Percentiles rank a stretch among this genome's conserved stretches.
Conservation (phyloP, 768 basidiomycete genomes). For the Hortiboletus campestris region DNA sequence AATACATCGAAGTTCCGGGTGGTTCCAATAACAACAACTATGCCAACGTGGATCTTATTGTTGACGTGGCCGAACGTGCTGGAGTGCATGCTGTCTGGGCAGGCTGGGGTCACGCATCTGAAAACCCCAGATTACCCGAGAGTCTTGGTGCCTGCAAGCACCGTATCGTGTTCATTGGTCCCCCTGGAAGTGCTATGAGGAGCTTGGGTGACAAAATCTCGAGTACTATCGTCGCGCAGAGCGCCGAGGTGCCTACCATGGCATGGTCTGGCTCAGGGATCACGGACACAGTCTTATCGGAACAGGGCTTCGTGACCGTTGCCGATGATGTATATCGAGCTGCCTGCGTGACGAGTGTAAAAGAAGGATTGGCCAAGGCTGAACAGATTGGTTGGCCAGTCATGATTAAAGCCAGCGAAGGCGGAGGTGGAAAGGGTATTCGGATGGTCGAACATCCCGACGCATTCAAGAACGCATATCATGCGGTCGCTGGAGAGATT, state of each 20-base stretch:
- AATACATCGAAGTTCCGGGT: conserved; percentile 97
- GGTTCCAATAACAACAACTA: conserved; percentile 99
- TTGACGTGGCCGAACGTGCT: conserved; percentile 94
- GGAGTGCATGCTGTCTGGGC: conserved; percentile 99
- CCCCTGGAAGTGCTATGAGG: conserved; percentile 97
- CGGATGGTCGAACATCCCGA: conserved; percentile 87
- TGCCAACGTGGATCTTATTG: conserved; percentile 98
- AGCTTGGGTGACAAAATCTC: conserved; percentile 99
- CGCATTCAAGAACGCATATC: conserved; percentile 90
- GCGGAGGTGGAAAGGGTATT: conserved; percentile 99
- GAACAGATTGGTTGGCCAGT: conserved; percentile 93
- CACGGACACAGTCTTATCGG: conserved; percentile 77
- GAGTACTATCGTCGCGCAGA: conserved; percentile 98
- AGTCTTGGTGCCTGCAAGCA: conserved; percentile 87
- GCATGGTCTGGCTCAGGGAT: conserved; percentile 98
- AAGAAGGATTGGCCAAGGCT: conserved; percentile 80
- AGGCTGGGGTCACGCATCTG: conserved; percentile 99
- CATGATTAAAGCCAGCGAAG: conserved; percentile 99
- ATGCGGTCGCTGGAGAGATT: conserved; percentile 93
- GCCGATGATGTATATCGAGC: conserved; percentile 83
- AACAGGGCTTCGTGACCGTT: conserved; percentile 91
- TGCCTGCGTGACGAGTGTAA: conserved; percentile 86
- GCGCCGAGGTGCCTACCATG: conserved; percentile 96
- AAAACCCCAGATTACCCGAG: conserved; percentile 96
- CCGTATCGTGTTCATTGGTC: conserved; percentile 99